These are phyloP conservation scores for Spathaspora hagerdaliae DNA, from an alignment of 805 yeast species.

Conservation along the genomic window DNA sequence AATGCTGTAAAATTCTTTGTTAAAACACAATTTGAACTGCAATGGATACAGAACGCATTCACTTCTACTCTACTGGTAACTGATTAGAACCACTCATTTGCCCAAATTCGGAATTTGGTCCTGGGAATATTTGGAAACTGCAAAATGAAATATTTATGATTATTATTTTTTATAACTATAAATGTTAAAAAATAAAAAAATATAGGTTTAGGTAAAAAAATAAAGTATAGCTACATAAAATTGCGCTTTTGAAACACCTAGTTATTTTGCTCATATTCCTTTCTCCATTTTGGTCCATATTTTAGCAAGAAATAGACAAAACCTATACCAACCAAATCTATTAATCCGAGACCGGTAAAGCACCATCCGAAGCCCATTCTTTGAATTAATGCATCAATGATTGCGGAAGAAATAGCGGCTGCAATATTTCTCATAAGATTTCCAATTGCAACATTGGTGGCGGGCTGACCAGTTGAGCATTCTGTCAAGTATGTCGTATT, in stretches of 20 bases:
- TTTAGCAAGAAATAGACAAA: constrained; percentile 15
- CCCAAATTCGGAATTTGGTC: too few relatives aligned
- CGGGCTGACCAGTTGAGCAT: constrained; percentile 45
- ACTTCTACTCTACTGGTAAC: too few relatives aligned
- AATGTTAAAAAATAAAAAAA: too few relatives aligned
- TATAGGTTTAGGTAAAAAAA: too few relatives aligned
- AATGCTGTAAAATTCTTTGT: too few relatives aligned
- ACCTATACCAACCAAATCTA: constrained; percentile 15
- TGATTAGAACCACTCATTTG: too few relatives aligned
- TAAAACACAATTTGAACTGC: too few relatives aligned
- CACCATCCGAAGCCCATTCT: constrained; percentile 51
- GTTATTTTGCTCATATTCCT: constrained; percentile 3
- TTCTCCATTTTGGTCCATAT: constrained; percentile 24
- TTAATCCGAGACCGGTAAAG: constrained; percentile 47
- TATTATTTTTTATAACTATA: background rate
- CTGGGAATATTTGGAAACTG: too few relatives aligned
- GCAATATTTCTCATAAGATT: constrained; percentile 50
- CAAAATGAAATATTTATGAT: background rate
- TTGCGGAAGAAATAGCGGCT: constrained; percentile 50
- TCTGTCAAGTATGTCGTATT: constrained; percentile 54
- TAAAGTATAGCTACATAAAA: too few relatives aligned
- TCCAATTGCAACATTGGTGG: constrained; percentile 51
- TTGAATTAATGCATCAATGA: constrained; percentile 31
- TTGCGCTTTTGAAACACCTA: background rate
- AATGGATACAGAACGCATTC: too few relatives aligned